Evolutionary conservation across 306 rosid species (phyloP).

Genomic region (Lathyrus aphaca): DNA sequence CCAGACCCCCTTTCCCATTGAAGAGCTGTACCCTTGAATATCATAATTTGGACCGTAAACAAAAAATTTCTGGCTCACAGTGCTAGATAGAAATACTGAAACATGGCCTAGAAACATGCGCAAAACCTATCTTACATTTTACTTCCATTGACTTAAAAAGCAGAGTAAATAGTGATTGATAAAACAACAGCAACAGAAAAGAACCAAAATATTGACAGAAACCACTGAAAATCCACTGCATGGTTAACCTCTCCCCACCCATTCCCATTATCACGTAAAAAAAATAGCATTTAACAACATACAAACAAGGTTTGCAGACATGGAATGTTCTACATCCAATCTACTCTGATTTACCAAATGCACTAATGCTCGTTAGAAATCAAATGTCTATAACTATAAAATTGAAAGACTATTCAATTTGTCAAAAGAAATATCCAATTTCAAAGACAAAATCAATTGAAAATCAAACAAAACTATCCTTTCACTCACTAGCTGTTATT

Average conservation of each 20-base stretch:
- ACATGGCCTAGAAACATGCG: not conserved
- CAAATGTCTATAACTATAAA: not conserved
- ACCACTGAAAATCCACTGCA: conserved; percentile 11
- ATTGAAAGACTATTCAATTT: conserved; percentile 12
- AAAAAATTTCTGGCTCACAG: conserved; percentile 3
- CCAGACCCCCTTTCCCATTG: conserved; percentile 84
- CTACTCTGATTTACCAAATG: not conserved
- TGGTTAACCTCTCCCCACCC: conserved; percentile 10
- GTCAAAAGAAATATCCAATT: conserved; percentile 14
- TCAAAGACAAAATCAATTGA: conserved; percentile 4
- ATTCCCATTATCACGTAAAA: conserved; percentile 13
- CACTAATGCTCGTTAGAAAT: not conserved
- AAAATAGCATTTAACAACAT: not conserved
- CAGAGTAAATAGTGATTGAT: conserved; percentile 10
- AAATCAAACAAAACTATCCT: not conserved
- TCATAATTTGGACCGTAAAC: conserved; percentile 39
- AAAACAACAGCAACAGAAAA: conserved; percentile 10
- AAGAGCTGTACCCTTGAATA: conserved; percentile 88
- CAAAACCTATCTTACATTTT: not conserved
- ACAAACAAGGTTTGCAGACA: conserved; percentile 16
- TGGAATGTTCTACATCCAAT: conserved; percentile 17
- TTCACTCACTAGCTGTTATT: conserved; percentile 5
- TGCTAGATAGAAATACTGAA: conserved; percentile 12
- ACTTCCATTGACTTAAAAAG: conserved; percentile 19
- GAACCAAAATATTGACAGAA: conserved; percentile 5